Base-by-base conservation (phyloP, 768 basidiomycete species). In the Clitopilus passeckerianus region DNA sequence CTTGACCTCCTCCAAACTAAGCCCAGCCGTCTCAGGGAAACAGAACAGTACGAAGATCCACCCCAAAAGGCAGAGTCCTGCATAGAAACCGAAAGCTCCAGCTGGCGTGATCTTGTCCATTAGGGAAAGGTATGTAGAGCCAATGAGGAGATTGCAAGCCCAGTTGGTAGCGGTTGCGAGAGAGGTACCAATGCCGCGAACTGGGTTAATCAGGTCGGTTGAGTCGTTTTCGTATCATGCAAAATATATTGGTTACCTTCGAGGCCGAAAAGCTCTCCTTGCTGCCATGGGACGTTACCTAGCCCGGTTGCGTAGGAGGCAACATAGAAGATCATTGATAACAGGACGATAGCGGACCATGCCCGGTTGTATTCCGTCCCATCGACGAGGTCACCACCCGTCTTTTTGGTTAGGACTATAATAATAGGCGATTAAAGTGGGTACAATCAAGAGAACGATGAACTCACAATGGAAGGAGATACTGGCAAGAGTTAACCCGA, bases 221-320 rank as follows among this genome's bases (percentile, higher is more conserved):
- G 53, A 34, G 23, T 4, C 46, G n/a, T 18, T 50, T 46, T 50
- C 15, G n/a, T 20, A 4, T 7, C 16, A n/a, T 7, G 20, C 18
- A 35, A n/a, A 27, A 30, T 22, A 18, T 27, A 33, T 22, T 79
- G 68, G 72, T 27, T 43, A 83, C 86, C 85, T 77, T 91, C 89
- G 37, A 93, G 80, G 18, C 80, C 77, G 72, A 93, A 93, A 10
- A 94, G 78, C 68, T 93, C 91, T 46, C 90, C 90, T 70, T 92
- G 91, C 66, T 91, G 90, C 91, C 91, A 93, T 0, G 91, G 91
- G 1, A 91, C 85, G 65, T 90, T 90, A 0, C 90, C 90, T 15
- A 91, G 73, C 4, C 90, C 87, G 1, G 82, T 87, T 0, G 90
- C 92, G 66, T 93, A 94, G 9, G 87, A 87, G 0, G 88, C 88